These are phyloP conservation scores for Pascua sp. DNA, from an alignment of 1,284 basidiomycete genomes.

Conservation along the genomic window DNA sequence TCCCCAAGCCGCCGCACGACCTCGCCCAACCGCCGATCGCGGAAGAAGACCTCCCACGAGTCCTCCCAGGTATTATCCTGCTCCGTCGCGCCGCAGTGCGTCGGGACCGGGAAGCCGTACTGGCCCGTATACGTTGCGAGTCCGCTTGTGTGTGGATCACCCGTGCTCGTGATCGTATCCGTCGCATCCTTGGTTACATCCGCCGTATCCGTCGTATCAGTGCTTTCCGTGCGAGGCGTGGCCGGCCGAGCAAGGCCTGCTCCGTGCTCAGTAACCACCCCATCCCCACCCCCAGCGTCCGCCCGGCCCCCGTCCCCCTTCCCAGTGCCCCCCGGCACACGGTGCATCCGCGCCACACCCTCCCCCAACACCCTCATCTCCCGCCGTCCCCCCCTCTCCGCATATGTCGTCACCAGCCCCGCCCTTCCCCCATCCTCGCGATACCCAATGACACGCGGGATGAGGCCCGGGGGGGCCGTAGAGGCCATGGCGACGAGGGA, in stretches of 20 bases:
- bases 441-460: conserved; percentile 60
- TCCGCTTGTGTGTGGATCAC: not conserved
- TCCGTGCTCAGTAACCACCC: too few species aligned
- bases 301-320: not conserved
- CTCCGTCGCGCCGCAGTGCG: conserved; percentile 74
- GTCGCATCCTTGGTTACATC: too few species aligned
- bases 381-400: not conserved
- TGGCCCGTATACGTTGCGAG: conserved; percentile 37
- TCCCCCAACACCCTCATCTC: conserved; percentile 44
- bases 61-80: conserved; percentile 72
- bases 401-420: conserved; percentile 61
- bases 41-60: conserved; percentile 63
- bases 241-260: too few species aligned
- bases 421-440: conserved; percentile 47
- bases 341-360: conserved; percentile 58
- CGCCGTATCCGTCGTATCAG: too few species aligned
- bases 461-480: conserved; percentile 62
- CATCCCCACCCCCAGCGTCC: too few species aligned
- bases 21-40: conserved; percentile 57
- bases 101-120: conserved; percentile 73
- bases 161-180: too few species aligned
- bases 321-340: conserved; percentile 39
- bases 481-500: conserved; percentile 62
- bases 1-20: conserved; percentile 56
- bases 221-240: too few species aligned